These are phyloP conservation scores for Trichoderma koningii DNA, from an alignment of 2,329 filamentous ascomycete genomes.

Conservation along the genomic window DNA sequence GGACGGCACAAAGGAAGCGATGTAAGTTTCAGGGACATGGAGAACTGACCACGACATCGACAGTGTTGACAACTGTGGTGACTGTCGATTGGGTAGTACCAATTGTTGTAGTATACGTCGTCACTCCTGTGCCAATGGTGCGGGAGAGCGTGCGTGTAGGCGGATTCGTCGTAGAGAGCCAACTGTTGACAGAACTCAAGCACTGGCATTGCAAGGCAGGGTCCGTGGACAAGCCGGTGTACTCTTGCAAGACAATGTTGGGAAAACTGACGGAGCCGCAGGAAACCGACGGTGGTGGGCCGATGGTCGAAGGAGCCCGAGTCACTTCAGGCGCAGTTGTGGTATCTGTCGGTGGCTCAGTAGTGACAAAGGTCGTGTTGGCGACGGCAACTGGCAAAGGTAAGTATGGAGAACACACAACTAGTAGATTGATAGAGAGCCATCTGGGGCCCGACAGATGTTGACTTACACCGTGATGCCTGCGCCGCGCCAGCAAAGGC, in stretches of 20 bases:
- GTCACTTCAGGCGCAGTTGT: too few species aligned
- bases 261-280: background rate
- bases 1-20: too few species aligned
- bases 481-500: slow-evolving; percentile 5
- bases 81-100: background rate
- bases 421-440: background rate
- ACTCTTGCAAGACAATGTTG: slow-evolving; percentile 2
- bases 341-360: background rate
- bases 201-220: slow-evolving; percentile 24
- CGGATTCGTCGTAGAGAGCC: slow-evolving; percentile 9
- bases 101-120: slow-evolving; percentile 1
- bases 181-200: slow-evolving; percentile 9
- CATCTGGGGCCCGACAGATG: background rate
- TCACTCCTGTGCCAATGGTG: slow-evolving; percentile 18
- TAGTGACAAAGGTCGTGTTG: background rate
- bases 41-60: background rate
- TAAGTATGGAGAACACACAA: background rate
- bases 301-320: too few species aligned
- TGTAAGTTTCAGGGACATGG: too few species aligned
- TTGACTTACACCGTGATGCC: slow-evolving; percentile 18
- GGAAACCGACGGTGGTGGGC: background rate
- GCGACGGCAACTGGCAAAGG: background rate
- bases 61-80: slow-evolving; percentile 4
- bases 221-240: slow-evolving; percentile 18
- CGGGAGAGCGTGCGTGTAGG: slow-evolving; percentile 11